Evolutionary conservation across 139 green algal genomes (phyloP).

Genomic region (Diplosphaera chodatii): DNA sequence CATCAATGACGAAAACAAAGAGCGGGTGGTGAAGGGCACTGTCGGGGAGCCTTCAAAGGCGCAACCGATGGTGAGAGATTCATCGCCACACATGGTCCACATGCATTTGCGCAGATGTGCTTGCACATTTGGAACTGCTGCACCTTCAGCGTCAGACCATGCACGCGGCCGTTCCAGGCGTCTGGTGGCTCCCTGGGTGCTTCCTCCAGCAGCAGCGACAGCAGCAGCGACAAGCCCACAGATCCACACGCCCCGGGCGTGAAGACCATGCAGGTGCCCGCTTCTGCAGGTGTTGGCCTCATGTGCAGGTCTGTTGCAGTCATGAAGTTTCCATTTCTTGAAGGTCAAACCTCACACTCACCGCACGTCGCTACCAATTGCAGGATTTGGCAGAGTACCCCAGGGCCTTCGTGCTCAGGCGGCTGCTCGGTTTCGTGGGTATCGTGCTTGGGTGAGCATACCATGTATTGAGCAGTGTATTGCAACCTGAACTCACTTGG

Average conservation of each 20-base stretch:
- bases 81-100: no score
- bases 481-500: no score
- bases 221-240: neutral
- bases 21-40: conserved; percentile 3
- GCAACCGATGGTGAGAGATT: neutral
- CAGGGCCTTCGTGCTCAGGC: conserved; percentile 10
- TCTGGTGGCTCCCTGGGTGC: no score
- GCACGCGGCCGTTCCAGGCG: no score
- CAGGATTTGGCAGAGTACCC: conserved; percentile 20
- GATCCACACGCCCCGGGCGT: neutral
- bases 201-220: neutral
- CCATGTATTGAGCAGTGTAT: no score
- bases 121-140: no score
- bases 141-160: no score
- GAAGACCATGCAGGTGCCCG: neutral
- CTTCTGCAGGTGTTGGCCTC: no score
- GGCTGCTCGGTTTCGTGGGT: conserved; percentile 23
- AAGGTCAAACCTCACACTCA: no score
- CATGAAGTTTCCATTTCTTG: no score
- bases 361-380: neutral
- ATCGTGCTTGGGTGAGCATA: conserved; percentile 32
- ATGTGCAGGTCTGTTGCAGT: no score
- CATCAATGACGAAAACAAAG: neutral
- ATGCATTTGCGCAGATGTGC: no score
- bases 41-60: conserved; percentile 1